These are phyloP conservation scores for Gamsiella multidivaricata DNA, from an alignment of 192 early-diverging fungal genomes.

Conservation along the genomic window DNA sequence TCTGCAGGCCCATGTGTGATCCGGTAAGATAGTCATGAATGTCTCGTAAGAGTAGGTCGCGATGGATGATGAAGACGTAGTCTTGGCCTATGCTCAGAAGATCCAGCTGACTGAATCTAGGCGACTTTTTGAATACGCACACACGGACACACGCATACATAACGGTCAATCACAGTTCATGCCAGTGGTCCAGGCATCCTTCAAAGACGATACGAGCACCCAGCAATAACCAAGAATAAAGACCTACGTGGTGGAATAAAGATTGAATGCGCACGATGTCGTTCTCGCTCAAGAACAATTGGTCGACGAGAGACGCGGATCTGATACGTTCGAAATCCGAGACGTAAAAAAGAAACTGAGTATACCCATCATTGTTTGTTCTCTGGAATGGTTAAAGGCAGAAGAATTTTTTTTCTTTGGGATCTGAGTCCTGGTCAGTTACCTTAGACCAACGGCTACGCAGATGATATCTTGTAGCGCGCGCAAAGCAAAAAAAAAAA, in stretches of 20 bases:
- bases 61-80: constrained; percentile 34
- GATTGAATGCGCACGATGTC: constrained; percentile 30
- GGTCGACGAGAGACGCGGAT: constrained; percentile 25
- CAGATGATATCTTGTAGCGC: constrained; percentile 36
- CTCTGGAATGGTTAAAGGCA: neutral
- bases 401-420: neutral
- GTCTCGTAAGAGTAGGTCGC: constrained; percentile 17
- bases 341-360: too few species aligned
- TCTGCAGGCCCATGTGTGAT: constrained; percentile 2
- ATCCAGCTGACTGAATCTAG: constrained; percentile 22
- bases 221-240: neutral
- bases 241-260: constrained; percentile 33
- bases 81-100: constrained; percentile 31
- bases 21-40: constrained; percentile 31
- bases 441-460: constrained; percentile 16
- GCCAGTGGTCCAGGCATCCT: too few species aligned
- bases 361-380: neutral
- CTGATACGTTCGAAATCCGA: neutral
- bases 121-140: too few species aligned
- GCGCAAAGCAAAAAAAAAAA: too few species aligned
- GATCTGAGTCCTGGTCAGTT: neutral
- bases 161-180: too few species aligned
- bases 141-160: too few species aligned
- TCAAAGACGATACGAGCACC: neutral
- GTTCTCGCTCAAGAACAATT: constrained; percentile 19